A percentile compares a stretch with the other conserved stretches of the same genome.
Conservation (phyloP, 768 basidiomycete species). For the Dacryopinax spathularia region DNA sequence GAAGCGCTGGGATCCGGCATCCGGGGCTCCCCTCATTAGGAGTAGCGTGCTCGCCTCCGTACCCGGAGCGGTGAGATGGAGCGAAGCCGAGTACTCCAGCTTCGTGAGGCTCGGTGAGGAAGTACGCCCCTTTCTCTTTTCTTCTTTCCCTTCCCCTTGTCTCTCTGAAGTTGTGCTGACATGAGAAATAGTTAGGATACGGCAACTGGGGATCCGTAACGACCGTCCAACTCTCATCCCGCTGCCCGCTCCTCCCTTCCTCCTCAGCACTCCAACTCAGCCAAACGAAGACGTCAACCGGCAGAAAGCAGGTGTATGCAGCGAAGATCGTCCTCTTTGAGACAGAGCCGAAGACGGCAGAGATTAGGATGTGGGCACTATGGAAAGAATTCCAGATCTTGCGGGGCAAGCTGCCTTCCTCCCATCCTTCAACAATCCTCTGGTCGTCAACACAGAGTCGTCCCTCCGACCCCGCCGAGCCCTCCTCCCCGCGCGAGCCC, state of each 20-base stretch:
- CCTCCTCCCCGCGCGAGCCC: not conserved
- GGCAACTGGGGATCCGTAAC: slow-evolving; percentile 92
- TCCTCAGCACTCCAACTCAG: slow-evolving; percentile 31
- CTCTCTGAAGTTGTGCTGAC: not conserved
- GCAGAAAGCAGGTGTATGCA: slow-evolving; percentile 34
- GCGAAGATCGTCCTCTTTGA: slow-evolving; percentile 84
- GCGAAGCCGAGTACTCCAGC: not conserved
- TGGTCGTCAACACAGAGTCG: slow-evolving; percentile 53
- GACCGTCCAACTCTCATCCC: slow-evolving; percentile 18
- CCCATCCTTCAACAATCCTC: slow-evolving; percentile 82
- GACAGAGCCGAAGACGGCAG: slow-evolving; percentile 68
- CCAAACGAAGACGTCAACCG: slow-evolving; percentile 33
- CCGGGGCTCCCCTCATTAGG: not conserved
- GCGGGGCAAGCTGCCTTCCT: slow-evolving; percentile 67
- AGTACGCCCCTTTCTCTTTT: not conserved
- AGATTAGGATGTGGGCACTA: slow-evolving; percentile 77
- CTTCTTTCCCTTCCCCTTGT: not conserved
- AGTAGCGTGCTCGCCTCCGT: not conserved
- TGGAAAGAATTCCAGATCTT: slow-evolving; percentile 99
- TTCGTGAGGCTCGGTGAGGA: not conserved
- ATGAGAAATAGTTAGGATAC: slow-evolving; percentile 68
- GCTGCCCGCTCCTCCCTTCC: slow-evolving; percentile 29
- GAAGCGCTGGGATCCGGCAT: not conserved
- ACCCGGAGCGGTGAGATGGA: not conserved
- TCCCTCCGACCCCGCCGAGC: no score